Base-by-base conservation (phyloP, 2,329 filamentous ascomycete genomes). In the Alternaria sp. region DNA sequence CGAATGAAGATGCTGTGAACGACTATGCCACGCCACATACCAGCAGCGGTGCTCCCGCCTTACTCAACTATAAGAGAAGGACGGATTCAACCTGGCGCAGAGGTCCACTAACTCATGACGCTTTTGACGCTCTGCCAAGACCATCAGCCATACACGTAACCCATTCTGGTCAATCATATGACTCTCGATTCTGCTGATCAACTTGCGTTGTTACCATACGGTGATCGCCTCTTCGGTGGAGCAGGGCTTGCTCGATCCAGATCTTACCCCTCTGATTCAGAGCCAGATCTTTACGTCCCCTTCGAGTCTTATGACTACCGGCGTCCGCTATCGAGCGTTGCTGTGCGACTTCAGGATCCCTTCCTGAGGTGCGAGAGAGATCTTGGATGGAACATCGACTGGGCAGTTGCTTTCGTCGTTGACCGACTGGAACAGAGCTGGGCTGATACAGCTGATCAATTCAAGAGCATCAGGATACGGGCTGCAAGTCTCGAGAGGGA, bases 331-430 rank as follows among this genome's bases (percentile, higher is more conserved):
- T 36, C 59, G 22, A 64, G 45, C 30, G 20, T 45, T 7, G 50
- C 55, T n/a, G 25, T 59, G 6, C 66, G 57, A 22, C 64, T 76
- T 14, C 62, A 66, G n/a, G 66, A 75, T 53, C 69, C 68, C 6
- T 53, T 54, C 27, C 16, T 69, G 3, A 65, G 58, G 49, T 72
- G 67, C 54, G 64, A 71, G 5, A 60, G 64, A 11, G 69, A 71
- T 49, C 62, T 80, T 7, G 76, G 74, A 5, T 82, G 80, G 80
- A 78, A 73, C 20, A 73, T 80, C 16, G 78, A 81, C 30, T 81
- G 78, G 65, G 80, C 80, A 14, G 79, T 79, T 5, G 80, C 80
- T 25, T 80, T 76, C 67, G 55, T 77, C 28, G 74, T 79, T 54
- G 68, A 76, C 34, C 69, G 75, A 32, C 62, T 82, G 10, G 50